Evolutionary conservation across 75 land plant genomes (phyloP), one percentile per base, ranked within the genome.

Genomic region (Cunninghamia lanceolata): DNA sequence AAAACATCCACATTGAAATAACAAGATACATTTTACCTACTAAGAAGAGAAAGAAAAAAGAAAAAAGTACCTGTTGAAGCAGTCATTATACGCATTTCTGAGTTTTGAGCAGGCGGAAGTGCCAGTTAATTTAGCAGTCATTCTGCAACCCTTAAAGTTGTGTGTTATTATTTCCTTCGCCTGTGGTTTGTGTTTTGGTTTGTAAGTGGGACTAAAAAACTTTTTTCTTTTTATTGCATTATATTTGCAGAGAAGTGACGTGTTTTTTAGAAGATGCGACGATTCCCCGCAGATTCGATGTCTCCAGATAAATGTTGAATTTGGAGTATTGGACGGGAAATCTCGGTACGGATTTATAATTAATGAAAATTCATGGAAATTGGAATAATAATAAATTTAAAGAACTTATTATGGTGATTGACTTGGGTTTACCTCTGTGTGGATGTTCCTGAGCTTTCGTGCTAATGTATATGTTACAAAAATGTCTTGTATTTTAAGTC

Each of bases 21-120:
- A 15, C 16, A 38, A 39, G 14, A 40, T 13, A 16, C 36, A 34
- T 34, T 73, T 73, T 25, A 38, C 32, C 3, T 34, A 3, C 36
- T 10, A 80, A 79, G 25, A n/a, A 14, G 82, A 81, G 34, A n/a
- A 32, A 13, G 15, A 16, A 6, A 32, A 14, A 9, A 50, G 4
- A 83, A 14, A 2, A 17, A 13, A 86, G 25, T 85, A 85, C 96
- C 88, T 88, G 89, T 94, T 94, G 88, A 94, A 94, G 86, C 96
- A 94, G 47, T 91, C 89, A 46, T 94, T 89, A 85, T 93, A 94
- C 34, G 93, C 94, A 73, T 84, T n/a, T 87, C 92, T 84, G 82
- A 93, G 94, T 53, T 90, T 73, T 16, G 93, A 88, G 84, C 96
- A 94, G 25, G 94, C 90, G 2, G 96, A 87, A 11, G 95, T 59